These are phyloP conservation scores for Biscutella laevigata DNA, from an alignment of 441 rosid genomes.

Conservation along the genomic window DNA sequence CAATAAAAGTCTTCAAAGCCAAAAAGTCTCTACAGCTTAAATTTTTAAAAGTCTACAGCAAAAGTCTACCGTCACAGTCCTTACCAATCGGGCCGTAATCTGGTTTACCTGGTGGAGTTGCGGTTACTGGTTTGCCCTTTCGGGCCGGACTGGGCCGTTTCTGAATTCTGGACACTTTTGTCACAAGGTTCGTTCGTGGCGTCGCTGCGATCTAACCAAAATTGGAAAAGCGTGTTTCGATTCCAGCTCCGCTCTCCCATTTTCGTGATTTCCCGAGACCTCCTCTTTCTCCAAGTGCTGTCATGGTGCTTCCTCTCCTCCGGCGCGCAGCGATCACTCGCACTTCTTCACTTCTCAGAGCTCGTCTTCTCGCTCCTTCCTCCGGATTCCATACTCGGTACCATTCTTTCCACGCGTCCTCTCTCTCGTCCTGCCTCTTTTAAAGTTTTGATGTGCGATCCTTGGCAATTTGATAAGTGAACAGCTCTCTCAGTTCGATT, in stretches of 20 bases:
- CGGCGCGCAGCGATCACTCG: constrained; percentile 55
- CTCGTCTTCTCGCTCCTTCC: constrained; percentile 51
- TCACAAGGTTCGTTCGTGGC: constrained; percentile 6
- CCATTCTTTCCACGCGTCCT: background rate
- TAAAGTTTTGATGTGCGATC: background rate
- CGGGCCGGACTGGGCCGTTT: constrained; percentile 6
- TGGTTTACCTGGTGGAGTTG: constrained; percentile 6
- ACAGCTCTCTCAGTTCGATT: background rate
- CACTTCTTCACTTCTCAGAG: constrained; percentile 50
- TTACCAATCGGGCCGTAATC: too few relatives aligned
- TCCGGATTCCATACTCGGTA: constrained; percentile 51
- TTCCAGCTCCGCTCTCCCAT: constrained; percentile 13
- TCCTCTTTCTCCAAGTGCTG: constrained; percentile 8
- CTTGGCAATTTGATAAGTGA: background rate
- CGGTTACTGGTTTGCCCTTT: background rate
- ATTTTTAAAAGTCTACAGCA: too few relatives aligned
- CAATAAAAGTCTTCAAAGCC: too few relatives aligned
- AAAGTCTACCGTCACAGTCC: too few relatives aligned
- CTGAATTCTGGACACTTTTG: constrained; percentile 1
- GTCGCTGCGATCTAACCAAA: constrained; percentile 26
- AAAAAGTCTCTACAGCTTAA: too few relatives aligned
- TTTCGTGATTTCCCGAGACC: constrained; percentile 8
- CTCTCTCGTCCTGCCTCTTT: background rate
- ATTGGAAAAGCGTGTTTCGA: background rate
- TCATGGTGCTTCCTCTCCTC: constrained; percentile 79